Conservation (phyloP, 768 basidiomycete genomes). For the Mycena polygramma region DNA sequence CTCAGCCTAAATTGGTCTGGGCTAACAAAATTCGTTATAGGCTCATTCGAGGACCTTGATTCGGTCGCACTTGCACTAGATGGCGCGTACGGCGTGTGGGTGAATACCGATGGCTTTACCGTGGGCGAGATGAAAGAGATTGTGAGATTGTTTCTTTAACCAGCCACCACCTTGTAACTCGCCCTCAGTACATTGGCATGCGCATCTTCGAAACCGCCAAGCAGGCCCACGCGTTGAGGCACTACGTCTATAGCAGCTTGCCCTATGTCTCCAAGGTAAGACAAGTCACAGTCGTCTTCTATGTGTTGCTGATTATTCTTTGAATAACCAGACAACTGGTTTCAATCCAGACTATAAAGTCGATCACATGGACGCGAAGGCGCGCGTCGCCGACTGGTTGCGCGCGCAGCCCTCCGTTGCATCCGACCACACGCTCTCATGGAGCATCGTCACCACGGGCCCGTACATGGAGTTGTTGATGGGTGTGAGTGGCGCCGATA, state of each 20-base stretch:
- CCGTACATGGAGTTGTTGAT: no score
- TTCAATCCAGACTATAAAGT: conserved; percentile 20
- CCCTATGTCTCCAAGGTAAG: conserved; percentile 30
- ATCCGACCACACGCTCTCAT: no score
- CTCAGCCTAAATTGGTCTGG: background rate
- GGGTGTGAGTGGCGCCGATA: no score
- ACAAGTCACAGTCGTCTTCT: no score
- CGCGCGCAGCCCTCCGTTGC: no score
- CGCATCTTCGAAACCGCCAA: conserved; percentile 57
- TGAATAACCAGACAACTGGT: background rate
- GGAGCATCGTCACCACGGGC: no score
- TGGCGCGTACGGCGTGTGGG: conserved; percentile 55
- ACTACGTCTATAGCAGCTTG: conserved; percentile 54
- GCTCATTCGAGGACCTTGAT: conserved; percentile 51
- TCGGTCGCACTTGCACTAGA: conserved; percentile 47
- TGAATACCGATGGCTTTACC: conserved; percentile 54
- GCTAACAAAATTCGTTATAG: conserved; percentile 36
- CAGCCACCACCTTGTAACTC: conserved; percentile 40
- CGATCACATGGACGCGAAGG: conserved; percentile 24
- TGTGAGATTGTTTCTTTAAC: conserved; percentile 29
- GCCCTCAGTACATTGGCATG: conserved; percentile 47
- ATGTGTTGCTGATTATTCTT: no score
- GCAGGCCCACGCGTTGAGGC: conserved; percentile 47
- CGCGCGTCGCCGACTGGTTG: no score
- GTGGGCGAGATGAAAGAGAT: conserved; percentile 57